A percentile compares a stretch with the other conserved stretches of the same genome.
These are phyloP conservation scores for Theobroma grandiflorum DNA, from an alignment of 441 rosid species.

Conservation along the genomic window DNA sequence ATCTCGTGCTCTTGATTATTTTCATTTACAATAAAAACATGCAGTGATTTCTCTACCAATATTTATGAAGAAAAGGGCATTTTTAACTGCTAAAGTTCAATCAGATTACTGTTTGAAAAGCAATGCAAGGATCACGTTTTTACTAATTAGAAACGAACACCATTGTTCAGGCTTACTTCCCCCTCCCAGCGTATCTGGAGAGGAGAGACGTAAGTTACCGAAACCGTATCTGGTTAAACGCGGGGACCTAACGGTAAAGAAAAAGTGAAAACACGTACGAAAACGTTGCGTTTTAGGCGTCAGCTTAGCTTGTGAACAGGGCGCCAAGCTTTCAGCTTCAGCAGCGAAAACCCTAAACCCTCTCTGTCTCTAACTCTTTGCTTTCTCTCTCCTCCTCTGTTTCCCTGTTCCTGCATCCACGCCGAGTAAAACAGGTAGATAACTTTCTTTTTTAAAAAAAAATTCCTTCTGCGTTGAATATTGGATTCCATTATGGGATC, in stretches of 20 bases:
- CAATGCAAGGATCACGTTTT: no score
- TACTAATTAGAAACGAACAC: no score
- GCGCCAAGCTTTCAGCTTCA: not conserved
- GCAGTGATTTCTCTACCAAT: not conserved
- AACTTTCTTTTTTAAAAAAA: not conserved
- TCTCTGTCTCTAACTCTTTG: not conserved
- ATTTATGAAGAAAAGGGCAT: no score
- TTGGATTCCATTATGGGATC: not conserved
- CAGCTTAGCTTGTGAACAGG: not conserved
- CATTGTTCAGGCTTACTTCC: no score
- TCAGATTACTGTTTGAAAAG: no score
- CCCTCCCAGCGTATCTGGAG: no score
- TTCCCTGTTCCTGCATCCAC: not conserved
- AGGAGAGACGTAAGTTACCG: no score
- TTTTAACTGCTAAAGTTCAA: no score
- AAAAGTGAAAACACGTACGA: not conserved
- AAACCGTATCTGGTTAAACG: not conserved
- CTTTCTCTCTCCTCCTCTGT: not conserved
- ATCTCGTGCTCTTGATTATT: not conserved
- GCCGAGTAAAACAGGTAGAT: not conserved
- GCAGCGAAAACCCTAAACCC: constrained; percentile 14
- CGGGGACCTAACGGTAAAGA: not conserved
- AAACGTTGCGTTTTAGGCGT: not conserved
- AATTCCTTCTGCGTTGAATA: not conserved
- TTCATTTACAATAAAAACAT: not conserved